Base-by-base conservation (phyloP, 768 basidiomycete species). In the Suillus fuscotomentosus region DNA sequence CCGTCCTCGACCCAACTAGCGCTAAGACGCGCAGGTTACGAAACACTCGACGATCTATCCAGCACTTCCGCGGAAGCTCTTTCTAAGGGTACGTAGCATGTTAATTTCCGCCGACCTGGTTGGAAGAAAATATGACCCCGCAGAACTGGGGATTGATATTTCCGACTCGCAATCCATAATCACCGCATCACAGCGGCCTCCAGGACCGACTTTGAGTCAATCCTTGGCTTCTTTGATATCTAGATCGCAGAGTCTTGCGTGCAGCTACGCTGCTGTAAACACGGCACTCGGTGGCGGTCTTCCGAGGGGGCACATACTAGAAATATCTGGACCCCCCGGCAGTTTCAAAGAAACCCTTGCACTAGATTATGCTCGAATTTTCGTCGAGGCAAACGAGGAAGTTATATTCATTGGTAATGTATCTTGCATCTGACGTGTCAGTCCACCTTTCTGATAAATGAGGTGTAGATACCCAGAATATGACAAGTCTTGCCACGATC, bases 241-340 rank as follows among this genome's bases (percentile, higher is more conserved):
- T 60, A 68, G 66, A 55, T 34, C 62, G 14, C 62, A 63, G 43
- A 8, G 64, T 36, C 57, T 66, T 48, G 51, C 64, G 64, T 76
- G 71, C 66, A 68, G 66, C 53, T 87, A 82, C 70, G 62, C 72
- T 5, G 79, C 84, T 14, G 75, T 90, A 36, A 88, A 92, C 68
- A 76, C 76, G 20, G 72, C 92, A 3, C 80, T 93, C 6, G 82
- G 79, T 39, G 89, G 89, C 53, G 91, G 91, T 17, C 74, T 93
- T 53, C 75, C 78, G 61, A 81, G 80, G 63, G 88, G 89, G 9
- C 80, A 83, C 66, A 80, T 91, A 66, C 79, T 92, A 22, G 91
- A 93, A 76, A 77, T 93, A 68, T 89, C 89, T 38, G 91, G 91
- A 0, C 88, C 90, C 53, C 91, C 91, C 0, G 91, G 91, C 56